Percentiles rank a stretch among this genome's conserved stretches.
phyloP scores from a whole-genome alignment of 2,329 filamentous ascomycete species.

The Diaporthe vaccinii region DNA sequence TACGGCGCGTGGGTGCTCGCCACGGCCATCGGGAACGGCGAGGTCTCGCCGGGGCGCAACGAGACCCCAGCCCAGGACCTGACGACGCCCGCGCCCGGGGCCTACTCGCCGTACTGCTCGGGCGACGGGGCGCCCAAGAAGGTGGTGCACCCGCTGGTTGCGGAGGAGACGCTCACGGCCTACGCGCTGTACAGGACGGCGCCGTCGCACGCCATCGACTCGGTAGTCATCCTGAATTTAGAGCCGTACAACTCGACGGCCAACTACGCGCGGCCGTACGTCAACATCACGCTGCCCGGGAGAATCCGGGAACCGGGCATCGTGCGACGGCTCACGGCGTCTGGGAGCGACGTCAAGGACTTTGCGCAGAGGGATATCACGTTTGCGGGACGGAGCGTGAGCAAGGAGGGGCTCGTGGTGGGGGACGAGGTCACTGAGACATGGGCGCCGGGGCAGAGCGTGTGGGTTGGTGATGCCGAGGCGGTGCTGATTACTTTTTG shows the following conservation, averaged over 20 bases:
- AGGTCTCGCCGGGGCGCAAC: slow-evolving; percentile 36
- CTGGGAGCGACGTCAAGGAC: slow-evolving; percentile 34
- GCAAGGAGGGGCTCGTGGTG: slow-evolving; percentile 12
- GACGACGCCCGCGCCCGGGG: slow-evolving; percentile 27
- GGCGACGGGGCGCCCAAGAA: slow-evolving; percentile 37
- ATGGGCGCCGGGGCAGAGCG: slow-evolving; percentile 2
- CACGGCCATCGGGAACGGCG: slow-evolving; percentile 39
- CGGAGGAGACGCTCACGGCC: slow-evolving; percentile 21
- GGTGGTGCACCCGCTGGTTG: background rate
- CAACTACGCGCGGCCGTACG: slow-evolving; percentile 36
- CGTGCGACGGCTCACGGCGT: slow-evolving; percentile 13
- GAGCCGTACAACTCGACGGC: slow-evolving; percentile 42
- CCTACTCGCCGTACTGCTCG: slow-evolving; percentile 43
- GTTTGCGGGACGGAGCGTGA: slow-evolving; percentile 40
- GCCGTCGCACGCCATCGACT: slow-evolving; percentile 20
- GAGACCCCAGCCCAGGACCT: slow-evolving; percentile 38
- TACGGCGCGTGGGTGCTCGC: slow-evolving; percentile 44
- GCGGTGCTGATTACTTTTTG: slow-evolving; percentile 23
- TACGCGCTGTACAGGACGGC: slow-evolving; percentile 18
- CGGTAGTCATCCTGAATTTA: slow-evolving; percentile 40
- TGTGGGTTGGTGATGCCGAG: slow-evolving; percentile 20
- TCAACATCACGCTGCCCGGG: slow-evolving; percentile 36
- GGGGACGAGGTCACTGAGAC: background rate
- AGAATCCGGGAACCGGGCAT: background rate
- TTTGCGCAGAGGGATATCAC: slow-evolving; percentile 41